A percentile compares a stretch with the other conserved stretches of the same genome.
phyloP scores from a whole-genome alignment of 805 yeast genomes.

The Brettanomyces anomalus region DNA sequence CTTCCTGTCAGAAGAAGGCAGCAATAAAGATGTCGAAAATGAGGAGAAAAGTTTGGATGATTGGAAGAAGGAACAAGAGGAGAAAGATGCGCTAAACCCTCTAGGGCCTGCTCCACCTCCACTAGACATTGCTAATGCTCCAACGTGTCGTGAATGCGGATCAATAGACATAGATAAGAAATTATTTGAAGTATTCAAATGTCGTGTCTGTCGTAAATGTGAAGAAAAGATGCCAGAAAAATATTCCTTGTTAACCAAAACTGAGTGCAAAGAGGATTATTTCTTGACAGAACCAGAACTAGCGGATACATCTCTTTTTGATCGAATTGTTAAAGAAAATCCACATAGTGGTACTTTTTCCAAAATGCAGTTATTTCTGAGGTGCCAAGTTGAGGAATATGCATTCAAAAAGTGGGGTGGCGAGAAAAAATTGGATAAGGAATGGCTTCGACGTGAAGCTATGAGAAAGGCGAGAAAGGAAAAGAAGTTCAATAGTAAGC shows the following conservation, averaged over 20 bases:
- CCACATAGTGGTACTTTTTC: slow-evolving; percentile 88
- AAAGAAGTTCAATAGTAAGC: slow-evolving; percentile 64
- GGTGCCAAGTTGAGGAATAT: slow-evolving; percentile 89
- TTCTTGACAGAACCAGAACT: slow-evolving; percentile 90
- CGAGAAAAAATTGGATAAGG: slow-evolving; percentile 79
- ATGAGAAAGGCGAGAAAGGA: slow-evolving; percentile 66
- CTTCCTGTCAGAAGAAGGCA: slow-evolving; percentile 40
- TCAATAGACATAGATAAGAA: slow-evolving; percentile 75
- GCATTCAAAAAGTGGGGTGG: slow-evolving; percentile 96
- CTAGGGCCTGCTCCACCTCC: slow-evolving; percentile 59
- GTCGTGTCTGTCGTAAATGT: slow-evolving; percentile 77
- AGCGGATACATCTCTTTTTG: slow-evolving; percentile 56
- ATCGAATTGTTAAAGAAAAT: slow-evolving; percentile 80
- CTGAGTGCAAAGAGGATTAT: slow-evolving; percentile 92
- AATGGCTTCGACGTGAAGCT: slow-evolving; percentile 79
- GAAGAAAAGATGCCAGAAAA: slow-evolving; percentile 71
- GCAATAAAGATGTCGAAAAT: slow-evolving; percentile 16
- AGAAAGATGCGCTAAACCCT: slow-evolving; percentile 18
- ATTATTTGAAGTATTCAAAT: slow-evolving; percentile 55
- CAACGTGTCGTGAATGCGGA: slow-evolving; percentile 76
- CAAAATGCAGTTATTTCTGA: slow-evolving; percentile 83
- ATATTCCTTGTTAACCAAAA: slow-evolving; percentile 83
- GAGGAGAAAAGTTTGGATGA: slow-evolving; percentile 38
- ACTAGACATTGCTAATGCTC: slow-evolving; percentile 60
- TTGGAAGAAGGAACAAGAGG: slow-evolving; percentile 44